Conservation (phyloP, 345 rosid genomes). For the Turritis glabra region DNA sequence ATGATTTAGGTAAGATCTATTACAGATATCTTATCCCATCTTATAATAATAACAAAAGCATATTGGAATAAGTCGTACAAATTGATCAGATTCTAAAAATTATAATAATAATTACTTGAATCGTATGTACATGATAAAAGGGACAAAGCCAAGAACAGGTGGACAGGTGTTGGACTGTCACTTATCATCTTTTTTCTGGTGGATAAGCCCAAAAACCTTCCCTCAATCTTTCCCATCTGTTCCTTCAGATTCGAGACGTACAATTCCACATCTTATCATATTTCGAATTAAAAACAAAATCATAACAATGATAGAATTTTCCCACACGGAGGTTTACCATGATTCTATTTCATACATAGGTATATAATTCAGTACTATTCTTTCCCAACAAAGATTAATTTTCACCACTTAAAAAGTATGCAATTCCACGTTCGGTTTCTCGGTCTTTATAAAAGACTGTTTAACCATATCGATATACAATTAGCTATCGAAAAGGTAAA, state of each 20-base stretch:
- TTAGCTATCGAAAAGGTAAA: too few species aligned
- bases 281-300: neutral
- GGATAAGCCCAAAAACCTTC: conserved; percentile 22
- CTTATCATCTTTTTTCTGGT: conserved; percentile 25
- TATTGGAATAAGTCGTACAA: conserved; percentile 9
- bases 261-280: conserved; percentile 10
- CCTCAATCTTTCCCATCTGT: conserved; percentile 12
- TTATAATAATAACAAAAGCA: neutral
- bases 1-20: conserved; percentile 18
- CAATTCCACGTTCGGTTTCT: too few species aligned
- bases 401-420: neutral
- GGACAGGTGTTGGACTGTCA: conserved; percentile 36
- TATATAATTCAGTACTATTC: neutral
- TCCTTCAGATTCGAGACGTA: conserved; percentile 20
- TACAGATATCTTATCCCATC: neutral
- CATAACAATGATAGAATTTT: conserved; percentile 5
- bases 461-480: neutral
- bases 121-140: conserved; percentile 30
- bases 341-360: neutral
- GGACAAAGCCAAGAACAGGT: conserved; percentile 28
- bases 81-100: neutral
- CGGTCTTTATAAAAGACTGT: too few species aligned
- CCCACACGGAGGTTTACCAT: neutral
- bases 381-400: neutral
- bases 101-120: neutral